Evolutionary conservation across 345 rosid genomes (phyloP), one percentile per base, ranked within the genome.

Genomic region (Salix arbutifolia): DNA sequence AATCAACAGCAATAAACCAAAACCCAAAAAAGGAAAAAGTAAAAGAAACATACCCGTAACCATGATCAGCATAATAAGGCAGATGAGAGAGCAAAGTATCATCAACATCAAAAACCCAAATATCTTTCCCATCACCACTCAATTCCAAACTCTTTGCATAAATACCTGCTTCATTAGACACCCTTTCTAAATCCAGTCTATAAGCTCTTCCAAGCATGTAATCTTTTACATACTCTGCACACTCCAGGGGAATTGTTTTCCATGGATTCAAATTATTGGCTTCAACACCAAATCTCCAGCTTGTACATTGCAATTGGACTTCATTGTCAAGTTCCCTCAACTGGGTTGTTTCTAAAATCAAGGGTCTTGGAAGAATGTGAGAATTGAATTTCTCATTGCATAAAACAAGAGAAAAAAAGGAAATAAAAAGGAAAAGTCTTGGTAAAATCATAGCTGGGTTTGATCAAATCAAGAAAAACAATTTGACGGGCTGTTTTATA

Each of bases 81-180:
- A 95, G 92, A 85, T 95, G 90, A 16, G 99, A 95, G 76, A 95
- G 86, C 82, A 95, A 84, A 75, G 99, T 95, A 83, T 95, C 99
- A 60, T 93, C 98, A 53, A 93, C 75, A 81, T 95, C 99, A 71
- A 93, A 95, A 74, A 93, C 77, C 99, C 99, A 93, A 33, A 76
- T 88, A 78, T 95, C 97, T 80, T 84, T 91, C 8, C 94, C 98
- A 30, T 95, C 98, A 48, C 83, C 87, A 56, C 76, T 28, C 84
- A 87, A 60, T 35, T 87, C 80, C 26, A 89, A 78, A 69, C 82
- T 86, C 86, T 75, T 86, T 0, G 97, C 99, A 42, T 75, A 93
- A 58, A 71, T 73, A 7, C 74, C 87, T 70, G 98, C 93, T 76
- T 93, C 97, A 30, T 74, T 81, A 1, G 90, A 88, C 52, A 88